Evolutionary conservation across 169 alveolate genomes (phyloP).

Genomic region (Cystoisospora suis): DNA sequence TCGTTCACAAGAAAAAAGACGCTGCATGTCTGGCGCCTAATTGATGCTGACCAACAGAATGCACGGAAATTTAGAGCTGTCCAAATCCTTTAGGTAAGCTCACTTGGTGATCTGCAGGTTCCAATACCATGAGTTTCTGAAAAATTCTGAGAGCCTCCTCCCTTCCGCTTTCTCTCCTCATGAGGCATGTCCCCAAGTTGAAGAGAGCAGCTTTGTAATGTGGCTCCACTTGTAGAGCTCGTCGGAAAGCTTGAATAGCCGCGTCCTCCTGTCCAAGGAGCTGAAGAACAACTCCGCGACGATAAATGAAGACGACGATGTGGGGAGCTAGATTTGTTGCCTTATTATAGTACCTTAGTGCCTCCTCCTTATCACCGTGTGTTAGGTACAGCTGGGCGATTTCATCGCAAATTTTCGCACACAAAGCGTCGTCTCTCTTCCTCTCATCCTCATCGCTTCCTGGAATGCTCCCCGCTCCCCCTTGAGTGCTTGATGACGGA

Average conservation of each 20-base stretch:
- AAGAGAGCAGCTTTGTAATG: constrained; percentile 60
- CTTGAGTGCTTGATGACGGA: no score
- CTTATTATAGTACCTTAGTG: constrained; percentile 49
- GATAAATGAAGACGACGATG: constrained; percentile 39
- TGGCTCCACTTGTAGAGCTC: constrained; percentile 43
- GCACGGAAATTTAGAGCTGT: not conserved
- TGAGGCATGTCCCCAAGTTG: constrained; percentile 62
- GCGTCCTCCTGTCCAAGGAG: constrained; percentile 56
- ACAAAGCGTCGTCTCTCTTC: not conserved
- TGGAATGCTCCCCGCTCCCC: not conserved
- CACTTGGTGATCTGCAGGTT: constrained; percentile 56
- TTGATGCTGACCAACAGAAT: no score
- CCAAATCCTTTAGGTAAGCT: not conserved
- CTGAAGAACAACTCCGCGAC: constrained; percentile 64
- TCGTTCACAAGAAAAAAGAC: no score
- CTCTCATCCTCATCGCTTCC: not conserved
- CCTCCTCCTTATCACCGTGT: constrained; percentile 52
- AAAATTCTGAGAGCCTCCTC: constrained; percentile 52
- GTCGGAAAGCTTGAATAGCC: constrained; percentile 56
- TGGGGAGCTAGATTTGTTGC: constrained; percentile 55
- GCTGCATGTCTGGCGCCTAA: not conserved
- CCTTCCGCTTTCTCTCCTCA: constrained; percentile 33
- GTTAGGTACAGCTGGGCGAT: constrained; percentile 58
- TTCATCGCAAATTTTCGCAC: constrained; percentile 57
- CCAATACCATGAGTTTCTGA: constrained; percentile 51